Percentiles rank a stretch among this genome's conserved stretches.
Conservation (phyloP, 2,329 filamentous ascomycete species). For the Chaetomiaceae sp. region DNA sequence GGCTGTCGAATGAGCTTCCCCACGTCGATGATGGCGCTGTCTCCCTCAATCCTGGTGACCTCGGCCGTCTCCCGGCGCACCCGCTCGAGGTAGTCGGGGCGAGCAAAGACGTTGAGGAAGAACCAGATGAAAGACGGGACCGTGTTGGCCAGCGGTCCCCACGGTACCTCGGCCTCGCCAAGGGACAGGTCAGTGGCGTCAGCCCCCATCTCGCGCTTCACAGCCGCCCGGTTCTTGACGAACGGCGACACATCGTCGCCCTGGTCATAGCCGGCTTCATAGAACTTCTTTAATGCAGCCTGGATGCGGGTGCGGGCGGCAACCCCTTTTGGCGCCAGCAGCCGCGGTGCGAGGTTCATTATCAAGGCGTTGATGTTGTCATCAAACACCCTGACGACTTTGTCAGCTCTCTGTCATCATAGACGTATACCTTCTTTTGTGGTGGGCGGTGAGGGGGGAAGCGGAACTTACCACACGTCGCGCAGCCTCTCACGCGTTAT, state of each 20-base stretch:
- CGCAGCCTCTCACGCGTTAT: neutral
- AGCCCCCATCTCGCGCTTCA: neutral
- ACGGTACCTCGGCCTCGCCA: constrained; percentile 8
- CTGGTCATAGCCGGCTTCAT: constrained; percentile 1
- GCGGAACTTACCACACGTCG: constrained; percentile 3
- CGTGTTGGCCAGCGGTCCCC: constrained; percentile 11
- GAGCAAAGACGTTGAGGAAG: constrained; percentile 21
- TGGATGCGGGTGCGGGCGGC: neutral
- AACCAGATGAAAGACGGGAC: constrained; percentile 14
- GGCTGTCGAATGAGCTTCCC: constrained; percentile 3
- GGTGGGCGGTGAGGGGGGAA: too few species aligned
- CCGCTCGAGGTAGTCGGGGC: constrained; percentile 19
- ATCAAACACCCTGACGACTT: neutral
- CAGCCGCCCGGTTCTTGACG: neutral
- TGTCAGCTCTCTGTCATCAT: neutral
- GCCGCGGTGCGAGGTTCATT: neutral
- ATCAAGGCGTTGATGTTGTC: neutral
- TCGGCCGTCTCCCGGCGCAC: constrained; percentile 26
- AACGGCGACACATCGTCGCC: neutral
- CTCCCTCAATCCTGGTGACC: constrained; percentile 8
- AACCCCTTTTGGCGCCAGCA: neutral
- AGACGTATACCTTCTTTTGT: too few species aligned
- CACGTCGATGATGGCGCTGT: constrained; percentile 1
- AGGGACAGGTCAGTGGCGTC: neutral
- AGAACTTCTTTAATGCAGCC: neutral